Evolutionary conservation across 2,329 filamentous ascomycete genomes (phyloP), one percentile per base, ranked within the genome.

Genomic region (Sclerotinia borealis): DNA sequence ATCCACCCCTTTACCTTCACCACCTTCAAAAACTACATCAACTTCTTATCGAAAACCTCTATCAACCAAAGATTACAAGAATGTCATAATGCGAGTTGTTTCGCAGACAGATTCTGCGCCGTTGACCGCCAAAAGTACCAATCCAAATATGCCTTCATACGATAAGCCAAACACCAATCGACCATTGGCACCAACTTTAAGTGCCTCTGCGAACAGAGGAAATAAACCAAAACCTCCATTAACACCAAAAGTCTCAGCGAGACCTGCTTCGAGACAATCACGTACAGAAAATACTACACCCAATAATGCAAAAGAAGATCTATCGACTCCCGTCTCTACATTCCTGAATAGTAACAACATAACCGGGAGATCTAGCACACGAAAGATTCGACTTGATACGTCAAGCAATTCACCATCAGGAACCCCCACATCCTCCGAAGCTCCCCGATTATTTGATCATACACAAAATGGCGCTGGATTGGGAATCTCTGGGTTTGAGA

Each of bases 281-380:
- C 86, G 77, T 63, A 29, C 65, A 36, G 69, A 71, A 31, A 66
- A 72, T 52, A 64, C 61, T 11, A 66, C 59, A n/a, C 69, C 69
- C 17, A 66, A 69, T 34, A 66, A 48, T 43, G 55, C 65, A 9
- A 72, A 70, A 65, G 85, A 88, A 58, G 81, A 85, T 65, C 72
- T 80, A 68, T 75, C 80, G 50, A 81, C 83, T 50, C 80, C 85
- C 10, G 78, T 81, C 36, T 79, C 81, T 56, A 72, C 83, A 58
- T 84, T 84, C 69, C 77, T 92, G 50, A 85, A 76, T 75, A 41
- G 58, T 22, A 83, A 78, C 74, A 92, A 91, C 74, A 79, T 92
- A 73, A 96, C 92, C 4, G 91, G 92, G 58, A 85, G 92, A 68
- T 92, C 92, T 10, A 89, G 88, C 10, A 80, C 86, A 55, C 83